Percentiles rank a stretch among this genome's conserved stretches.
phyloP scores from a whole-genome alignment of 495 filamentous ascomycete genomes.

The Hypoxylon subgilvum region DNA sequence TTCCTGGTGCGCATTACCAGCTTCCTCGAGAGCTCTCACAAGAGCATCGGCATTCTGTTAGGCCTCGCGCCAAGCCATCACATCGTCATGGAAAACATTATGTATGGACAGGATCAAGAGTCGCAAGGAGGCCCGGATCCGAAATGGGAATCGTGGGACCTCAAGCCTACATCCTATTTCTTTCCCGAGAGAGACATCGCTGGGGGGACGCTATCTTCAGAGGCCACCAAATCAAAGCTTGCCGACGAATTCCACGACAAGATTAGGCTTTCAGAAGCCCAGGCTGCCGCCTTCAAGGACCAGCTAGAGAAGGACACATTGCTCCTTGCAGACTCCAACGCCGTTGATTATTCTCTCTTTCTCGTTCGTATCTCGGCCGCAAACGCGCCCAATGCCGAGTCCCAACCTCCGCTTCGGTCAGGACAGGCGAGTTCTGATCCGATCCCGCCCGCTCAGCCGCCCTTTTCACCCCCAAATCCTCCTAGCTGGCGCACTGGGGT shows the following conservation, averaged over 20 bases:
- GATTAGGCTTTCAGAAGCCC: slow-evolving; percentile 56
- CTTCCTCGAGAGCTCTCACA: slow-evolving; percentile 60
- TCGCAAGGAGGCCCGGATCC: slow-evolving; percentile 45
- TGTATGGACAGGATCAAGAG: slow-evolving; percentile 59
- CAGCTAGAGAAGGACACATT: slow-evolving; percentile 63
- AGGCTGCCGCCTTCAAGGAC: slow-evolving; percentile 58
- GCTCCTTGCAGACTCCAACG: slow-evolving; percentile 64
- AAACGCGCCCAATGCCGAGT: slow-evolving; percentile 17
- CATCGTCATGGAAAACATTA: slow-evolving; percentile 75
- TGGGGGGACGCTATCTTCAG: slow-evolving; percentile 61
- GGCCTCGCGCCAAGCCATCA: slow-evolving; percentile 66
- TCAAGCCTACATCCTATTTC: slow-evolving; percentile 75
- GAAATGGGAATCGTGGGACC: slow-evolving; percentile 71
- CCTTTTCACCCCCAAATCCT: slow-evolving; percentile 41
- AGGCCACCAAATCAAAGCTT: slow-evolving; percentile 63
- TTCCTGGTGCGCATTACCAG: slow-evolving; percentile 73
- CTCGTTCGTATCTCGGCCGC: slow-evolving; percentile 58
- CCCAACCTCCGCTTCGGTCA: slow-evolving; percentile 31
- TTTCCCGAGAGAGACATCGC: slow-evolving; percentile 72
- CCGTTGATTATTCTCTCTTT: slow-evolving; percentile 74
- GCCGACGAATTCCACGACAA: slow-evolving; percentile 70
- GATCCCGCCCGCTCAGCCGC: slow-evolving; percentile 29
- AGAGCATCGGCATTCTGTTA: slow-evolving; percentile 60
- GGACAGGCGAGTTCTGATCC: slow-evolving; percentile 10
- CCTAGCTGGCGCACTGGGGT: slow-evolving; percentile 64